These are phyloP conservation scores for Scytalidium sp. DNA, from an alignment of 2,329 filamentous ascomycete genomes.

Conservation along the genomic window DNA sequence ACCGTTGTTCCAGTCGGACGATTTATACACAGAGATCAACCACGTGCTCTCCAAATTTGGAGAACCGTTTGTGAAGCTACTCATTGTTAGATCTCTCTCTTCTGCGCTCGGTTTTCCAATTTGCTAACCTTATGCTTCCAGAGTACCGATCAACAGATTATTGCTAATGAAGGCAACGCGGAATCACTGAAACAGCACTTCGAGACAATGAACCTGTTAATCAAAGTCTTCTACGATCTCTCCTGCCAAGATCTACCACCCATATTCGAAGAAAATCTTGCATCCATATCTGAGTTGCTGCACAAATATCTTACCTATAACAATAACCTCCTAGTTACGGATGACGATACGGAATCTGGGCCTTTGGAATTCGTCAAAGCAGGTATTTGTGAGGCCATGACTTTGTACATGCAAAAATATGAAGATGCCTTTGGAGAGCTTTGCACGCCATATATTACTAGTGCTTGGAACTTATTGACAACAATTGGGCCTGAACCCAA, in stretches of 20 bases:
- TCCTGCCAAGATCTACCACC: slow-evolving; percentile 97
- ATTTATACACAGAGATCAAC: slow-evolving; percentile 91
- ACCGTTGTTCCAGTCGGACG: slow-evolving; percentile 89
- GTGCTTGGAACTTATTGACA: slow-evolving; percentile 88
- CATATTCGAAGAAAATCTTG: slow-evolving; percentile 86
- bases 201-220: slow-evolving; percentile 78
- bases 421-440: slow-evolving; percentile 87
- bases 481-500: slow-evolving; percentile 83
- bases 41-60: slow-evolving; percentile 89
- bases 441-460: slow-evolving; percentile 80
- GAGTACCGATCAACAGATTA: slow-evolving; percentile 69
- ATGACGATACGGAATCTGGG: slow-evolving; percentile 87
- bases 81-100: slow-evolving; percentile 53
- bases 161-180: slow-evolving; percentile 73
- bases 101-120: slow-evolving; percentile 7
- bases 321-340: slow-evolving; percentile 76
- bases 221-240: slow-evolving; percentile 93
- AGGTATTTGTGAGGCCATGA: slow-evolving; percentile 87
- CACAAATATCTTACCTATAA: slow-evolving; percentile 93
- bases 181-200: slow-evolving; percentile 74
- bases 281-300: slow-evolving; percentile 71
- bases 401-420: slow-evolving; percentile 91
- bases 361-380: slow-evolving; percentile 84
- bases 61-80: slow-evolving; percentile 74
- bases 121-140: slow-evolving; percentile 26